Evolutionary conservation across 2,329 filamentous ascomycete genomes (phyloP).

Genomic region (Mycosphaerelloides madeirae): DNA sequence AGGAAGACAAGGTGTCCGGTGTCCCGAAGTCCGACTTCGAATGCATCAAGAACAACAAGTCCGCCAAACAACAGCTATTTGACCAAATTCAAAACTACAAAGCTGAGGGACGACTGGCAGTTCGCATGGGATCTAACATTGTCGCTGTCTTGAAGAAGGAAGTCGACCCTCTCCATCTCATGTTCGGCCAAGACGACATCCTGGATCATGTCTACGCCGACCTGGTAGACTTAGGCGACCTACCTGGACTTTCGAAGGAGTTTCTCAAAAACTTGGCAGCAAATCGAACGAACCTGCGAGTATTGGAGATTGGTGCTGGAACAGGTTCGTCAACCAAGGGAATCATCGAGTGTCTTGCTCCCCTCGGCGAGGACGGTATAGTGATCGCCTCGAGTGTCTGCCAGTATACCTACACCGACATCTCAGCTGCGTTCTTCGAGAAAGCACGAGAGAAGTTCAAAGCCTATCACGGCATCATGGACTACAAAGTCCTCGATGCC

Average conservation of each 20-base stretch:
- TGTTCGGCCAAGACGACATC: conserved; percentile 12
- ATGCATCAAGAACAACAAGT: neutral
- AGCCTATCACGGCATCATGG: conserved; percentile 25
- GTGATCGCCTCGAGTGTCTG: conserved; percentile 1
- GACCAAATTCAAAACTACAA: neutral
- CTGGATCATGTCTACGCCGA: conserved; percentile 11
- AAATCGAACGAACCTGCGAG: conserved; percentile 37
- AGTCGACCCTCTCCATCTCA: conserved; percentile 14
- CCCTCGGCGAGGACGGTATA: neutral
- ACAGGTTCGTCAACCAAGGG: conserved; percentile 30
- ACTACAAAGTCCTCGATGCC: conserved; percentile 29
- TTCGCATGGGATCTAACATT: conserved; percentile 9
- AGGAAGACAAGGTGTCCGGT: conserved; percentile 1
- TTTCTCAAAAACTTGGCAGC: conserved; percentile 7
- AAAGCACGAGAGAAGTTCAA: conserved; percentile 30
- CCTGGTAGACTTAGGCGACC: conserved; percentile 2
- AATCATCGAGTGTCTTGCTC: conserved; percentile 2
- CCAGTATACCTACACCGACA: conserved; percentile 28
- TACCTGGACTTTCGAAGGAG: neutral
- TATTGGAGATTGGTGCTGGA: conserved; percentile 46
- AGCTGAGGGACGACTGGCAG: conserved; percentile 4
- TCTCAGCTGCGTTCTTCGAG: conserved; percentile 40
- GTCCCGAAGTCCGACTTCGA: conserved; percentile 1
- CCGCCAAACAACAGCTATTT: neutral
- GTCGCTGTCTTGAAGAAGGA: conserved; percentile 6